Percentiles rank a stretch among this genome's conserved stretches.
phyloP scores from a whole-genome alignment of 148 eudicot species.

The Rhododendron griersonianum region DNA sequence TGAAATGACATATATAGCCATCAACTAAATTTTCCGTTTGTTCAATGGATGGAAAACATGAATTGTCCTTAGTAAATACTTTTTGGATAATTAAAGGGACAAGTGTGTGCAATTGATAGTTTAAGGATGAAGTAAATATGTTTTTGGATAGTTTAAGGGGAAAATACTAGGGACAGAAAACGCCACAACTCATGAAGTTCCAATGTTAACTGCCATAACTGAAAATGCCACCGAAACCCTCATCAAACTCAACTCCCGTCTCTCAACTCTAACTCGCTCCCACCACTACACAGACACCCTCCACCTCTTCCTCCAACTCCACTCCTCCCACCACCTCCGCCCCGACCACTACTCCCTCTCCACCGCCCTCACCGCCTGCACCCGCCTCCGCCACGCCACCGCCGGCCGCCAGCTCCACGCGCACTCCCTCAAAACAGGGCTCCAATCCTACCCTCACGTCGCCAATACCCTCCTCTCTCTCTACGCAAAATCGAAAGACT shows the following conservation, averaged over 20 bases:
- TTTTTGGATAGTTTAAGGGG: too few relatives aligned
- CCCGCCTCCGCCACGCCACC: slow-evolving; percentile 25
- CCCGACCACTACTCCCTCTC: slow-evolving; percentile 83
- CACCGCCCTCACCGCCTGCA: slow-evolving; percentile 53
- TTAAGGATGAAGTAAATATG: too few relatives aligned
- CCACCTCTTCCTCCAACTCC: slow-evolving; percentile 48
- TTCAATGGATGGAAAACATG: too few relatives aligned
- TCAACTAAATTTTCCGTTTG: too few relatives aligned
- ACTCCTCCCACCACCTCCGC: slow-evolving; percentile 38
- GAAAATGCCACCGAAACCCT: slow-evolving; percentile 29
- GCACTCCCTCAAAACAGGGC: slow-evolving; percentile 44
- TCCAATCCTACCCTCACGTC: slow-evolving; percentile 45
- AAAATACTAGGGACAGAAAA: background rate
- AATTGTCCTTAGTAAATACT: too few relatives aligned
- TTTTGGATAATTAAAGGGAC: too few relatives aligned
- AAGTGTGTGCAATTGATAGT: too few relatives aligned
- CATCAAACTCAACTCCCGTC: slow-evolving; percentile 50
- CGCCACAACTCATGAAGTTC: background rate
- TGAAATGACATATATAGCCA: too few relatives aligned
- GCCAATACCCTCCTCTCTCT: slow-evolving; percentile 55
- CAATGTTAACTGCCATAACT: slow-evolving; percentile 5
- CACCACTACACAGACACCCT: slow-evolving; percentile 38
- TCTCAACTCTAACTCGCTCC: slow-evolving; percentile 43
- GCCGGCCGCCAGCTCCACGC: slow-evolving; percentile 65
- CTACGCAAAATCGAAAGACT: slow-evolving; percentile 47